Base-by-base conservation (phyloP, 768 basidiomycete genomes). In the Obba rivulosa region DNA sequence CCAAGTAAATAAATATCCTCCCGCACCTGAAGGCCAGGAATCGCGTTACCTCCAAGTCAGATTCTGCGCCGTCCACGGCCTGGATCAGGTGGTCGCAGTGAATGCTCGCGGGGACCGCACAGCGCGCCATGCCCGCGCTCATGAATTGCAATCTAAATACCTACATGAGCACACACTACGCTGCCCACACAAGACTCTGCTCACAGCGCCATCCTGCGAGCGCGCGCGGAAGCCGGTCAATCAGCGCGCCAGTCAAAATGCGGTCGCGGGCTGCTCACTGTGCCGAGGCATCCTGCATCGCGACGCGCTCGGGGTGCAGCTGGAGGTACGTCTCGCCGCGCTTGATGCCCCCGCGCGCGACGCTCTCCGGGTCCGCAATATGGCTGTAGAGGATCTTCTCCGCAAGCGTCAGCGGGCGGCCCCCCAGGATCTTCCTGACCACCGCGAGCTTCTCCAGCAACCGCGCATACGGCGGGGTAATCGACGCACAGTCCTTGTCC, bases 51-150 rank as follows among this genome's bases (percentile, higher is more conserved):
- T 91, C 73, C 50, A 99, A 70, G 62, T 99, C 96, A 2, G 79
- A 67, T 36, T 85, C 78, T 2, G 94, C 96, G 3, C 95, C 95
- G 46, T 85, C 79, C n/a, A 78, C 74, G 16, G 96, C 96, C 66
- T 93, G 92, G 49, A 99, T 97, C 39, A 99, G 77, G 68, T 99
- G 96, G 62, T 99, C 96, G 60, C 96, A 99, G 66, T 99, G 96
- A 53, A 99, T 96, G 53, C 88, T 90, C 7, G 85, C 79, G 25
- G 88, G 88, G 1, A 97, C 95, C 14, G 89, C 88, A 59, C 85
- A 88, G 52, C 77, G 76, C 21, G 81, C 68, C 45, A 96, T 79
- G 17, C 91, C 92, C 48, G 94, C 94, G 45, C 94, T 95, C 91
- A 96, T 97, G 69, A 98, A 99, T 69, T 99, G 96, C 50, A 99